Evolutionary conservation across 805 yeast genomes (phyloP).

Genomic region (Teunomyces lycoperdinae): DNA sequence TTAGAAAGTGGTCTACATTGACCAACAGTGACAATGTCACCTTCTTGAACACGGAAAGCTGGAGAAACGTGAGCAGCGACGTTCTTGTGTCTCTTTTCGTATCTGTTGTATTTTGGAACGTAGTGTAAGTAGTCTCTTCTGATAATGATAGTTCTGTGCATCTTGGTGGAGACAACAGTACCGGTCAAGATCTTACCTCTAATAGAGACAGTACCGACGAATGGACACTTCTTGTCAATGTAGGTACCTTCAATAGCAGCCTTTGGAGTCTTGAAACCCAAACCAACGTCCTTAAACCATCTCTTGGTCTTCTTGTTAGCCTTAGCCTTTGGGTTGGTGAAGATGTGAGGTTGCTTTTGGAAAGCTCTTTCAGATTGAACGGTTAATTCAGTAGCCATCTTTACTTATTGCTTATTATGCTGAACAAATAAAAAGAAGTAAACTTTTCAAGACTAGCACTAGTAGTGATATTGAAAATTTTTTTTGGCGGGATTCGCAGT

Average conservation of each 20-base stretch:
- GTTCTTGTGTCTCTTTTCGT: slow-evolving; percentile 99
- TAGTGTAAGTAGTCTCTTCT: slow-evolving; percentile 99
- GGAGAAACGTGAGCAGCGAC: slow-evolving; percentile 99
- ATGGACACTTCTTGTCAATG: slow-evolving; percentile 99
- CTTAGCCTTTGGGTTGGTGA: slow-evolving; percentile 99
- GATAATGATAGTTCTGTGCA: slow-evolving; percentile 99
- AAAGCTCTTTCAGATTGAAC: slow-evolving; percentile 99
- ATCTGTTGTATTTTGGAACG: slow-evolving; percentile 99
- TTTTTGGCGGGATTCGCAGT: slow-evolving; percentile 5
- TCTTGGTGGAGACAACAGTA: slow-evolving; percentile 99
- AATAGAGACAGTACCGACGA: slow-evolving; percentile 94
- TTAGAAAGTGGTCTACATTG: slow-evolving; percentile 99
- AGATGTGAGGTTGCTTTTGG: slow-evolving; percentile 99
- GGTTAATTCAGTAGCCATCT: slow-evolving; percentile 99
- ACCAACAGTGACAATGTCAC: slow-evolving; percentile 99
- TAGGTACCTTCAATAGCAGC: slow-evolving; percentile 97
- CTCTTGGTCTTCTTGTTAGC: slow-evolving; percentile 98
- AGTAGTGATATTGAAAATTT: slow-evolving; percentile 9
- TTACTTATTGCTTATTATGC: slow-evolving; percentile 20
- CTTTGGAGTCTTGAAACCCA: slow-evolving; percentile 99
- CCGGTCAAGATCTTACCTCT: slow-evolving; percentile 99
- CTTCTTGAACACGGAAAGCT: slow-evolving; percentile 99
- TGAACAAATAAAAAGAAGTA: slow-evolving; percentile 7
- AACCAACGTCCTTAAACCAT: slow-evolving; percentile 99
- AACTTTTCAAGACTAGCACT: slow-evolving; percentile 4